These are phyloP conservation scores for Solanum megistacrolobum DNA, from an alignment of 257 asterid genomes.

Conservation along the genomic window DNA sequence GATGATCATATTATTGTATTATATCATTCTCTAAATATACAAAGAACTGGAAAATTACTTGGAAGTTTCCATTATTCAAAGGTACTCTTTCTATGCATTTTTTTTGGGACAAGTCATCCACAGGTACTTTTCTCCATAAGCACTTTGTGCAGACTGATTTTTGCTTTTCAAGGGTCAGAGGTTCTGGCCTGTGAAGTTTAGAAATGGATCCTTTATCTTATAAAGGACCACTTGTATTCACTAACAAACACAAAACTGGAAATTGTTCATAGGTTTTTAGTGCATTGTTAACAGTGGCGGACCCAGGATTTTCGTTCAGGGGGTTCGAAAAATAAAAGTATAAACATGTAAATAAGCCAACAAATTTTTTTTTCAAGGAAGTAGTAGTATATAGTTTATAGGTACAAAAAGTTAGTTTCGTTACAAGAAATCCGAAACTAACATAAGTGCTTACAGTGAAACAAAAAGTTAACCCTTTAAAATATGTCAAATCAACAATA, in stretches of 20 bases:
- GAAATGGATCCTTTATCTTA: background rate
- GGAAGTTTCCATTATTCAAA: background rate
- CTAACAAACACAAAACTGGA: background rate
- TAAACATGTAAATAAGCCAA: no score
- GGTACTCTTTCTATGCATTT: background rate
- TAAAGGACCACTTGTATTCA: background rate
- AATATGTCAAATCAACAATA: no score
- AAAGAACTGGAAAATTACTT: background rate
- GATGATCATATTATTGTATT: background rate
- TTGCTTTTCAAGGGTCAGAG: background rate
- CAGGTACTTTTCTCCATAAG: background rate
- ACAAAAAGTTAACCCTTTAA: no score
- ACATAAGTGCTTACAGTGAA: no score
- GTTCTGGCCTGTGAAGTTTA: background rate
- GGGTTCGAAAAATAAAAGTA: no score
- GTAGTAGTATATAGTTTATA: no score
- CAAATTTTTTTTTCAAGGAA: no score
- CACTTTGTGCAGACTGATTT: background rate
- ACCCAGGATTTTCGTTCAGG: no score
- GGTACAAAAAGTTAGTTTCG: no score
- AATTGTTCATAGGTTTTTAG: background rate
- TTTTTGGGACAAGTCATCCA: background rate
- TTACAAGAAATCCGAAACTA: no score
- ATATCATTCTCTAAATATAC: background rate
- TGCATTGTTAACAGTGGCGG: background rate